Conservation (phyloP, 768 basidiomycete genomes). For the Phallus indusiatus region DNA sequence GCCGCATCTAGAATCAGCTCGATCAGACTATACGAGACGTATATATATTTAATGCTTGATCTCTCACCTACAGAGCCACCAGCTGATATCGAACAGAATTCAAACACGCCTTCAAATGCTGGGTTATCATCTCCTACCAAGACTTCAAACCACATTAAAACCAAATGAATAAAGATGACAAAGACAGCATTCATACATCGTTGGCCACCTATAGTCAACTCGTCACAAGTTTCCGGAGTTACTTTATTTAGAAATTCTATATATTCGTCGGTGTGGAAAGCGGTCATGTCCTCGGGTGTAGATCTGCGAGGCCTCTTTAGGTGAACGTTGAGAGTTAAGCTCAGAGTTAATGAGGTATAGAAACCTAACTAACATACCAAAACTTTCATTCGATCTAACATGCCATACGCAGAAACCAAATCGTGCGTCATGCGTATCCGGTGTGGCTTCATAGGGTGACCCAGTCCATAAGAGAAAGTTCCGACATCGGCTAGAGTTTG, state of each 20-base stretch:
- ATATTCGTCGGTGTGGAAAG: constrained; percentile 98
- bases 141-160: constrained; percentile 23
- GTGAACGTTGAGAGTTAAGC: neutral
- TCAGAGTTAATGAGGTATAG: neutral
- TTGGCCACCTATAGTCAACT: constrained; percentile 74
- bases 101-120: constrained; percentile 91
- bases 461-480: constrained; percentile 72
- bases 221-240: constrained; percentile 83
- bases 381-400: constrained; percentile 92
- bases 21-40: neutral
- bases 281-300: constrained; percentile 69
- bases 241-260: constrained; percentile 84
- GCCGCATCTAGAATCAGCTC: constrained; percentile 52
- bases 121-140: constrained; percentile 90
- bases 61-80: constrained; percentile 86
- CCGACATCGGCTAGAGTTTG: constrained; percentile 52
- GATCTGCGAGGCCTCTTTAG: constrained; percentile 63
- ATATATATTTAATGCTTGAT: neutral
- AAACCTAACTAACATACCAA: constrained; percentile 42
- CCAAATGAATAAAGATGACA: neutral
- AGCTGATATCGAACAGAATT: constrained; percentile 94
- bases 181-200: constrained; percentile 50
- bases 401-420: constrained; percentile 79
- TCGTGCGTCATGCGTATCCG: constrained; percentile 92
- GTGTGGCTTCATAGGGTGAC: constrained; percentile 95